Conservation (phyloP, 257 asterid species). For the Solanum neorickii region DNA sequence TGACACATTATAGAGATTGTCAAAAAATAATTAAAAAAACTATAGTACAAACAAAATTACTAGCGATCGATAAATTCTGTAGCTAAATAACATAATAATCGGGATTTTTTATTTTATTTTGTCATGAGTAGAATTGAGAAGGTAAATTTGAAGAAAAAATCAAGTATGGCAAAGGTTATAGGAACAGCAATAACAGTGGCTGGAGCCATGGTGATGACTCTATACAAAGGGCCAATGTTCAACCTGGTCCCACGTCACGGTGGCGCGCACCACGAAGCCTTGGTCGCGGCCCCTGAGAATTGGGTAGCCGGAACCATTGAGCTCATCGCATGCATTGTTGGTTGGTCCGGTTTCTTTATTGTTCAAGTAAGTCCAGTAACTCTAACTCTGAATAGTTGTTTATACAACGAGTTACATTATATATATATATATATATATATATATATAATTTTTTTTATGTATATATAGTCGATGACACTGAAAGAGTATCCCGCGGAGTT, state of each 20-base stretch:
- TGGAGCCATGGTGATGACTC: slow-evolving; percentile 91
- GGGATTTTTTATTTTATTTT: not conserved
- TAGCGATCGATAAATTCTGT: accelerated
- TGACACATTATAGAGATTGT: not conserved
- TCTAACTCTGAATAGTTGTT: no score
- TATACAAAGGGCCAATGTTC: slow-evolving; percentile 73
- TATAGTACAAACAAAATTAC: not conserved
- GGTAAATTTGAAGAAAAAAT: slow-evolving; percentile 35
- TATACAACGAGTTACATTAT: not conserved
- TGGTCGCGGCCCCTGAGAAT: slow-evolving; percentile 31
- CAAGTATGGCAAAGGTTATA: slow-evolving; percentile 61
- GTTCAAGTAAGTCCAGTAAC: slow-evolving; percentile 35
- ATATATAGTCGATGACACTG: slow-evolving; percentile 46
- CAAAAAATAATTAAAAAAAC: not conserved
- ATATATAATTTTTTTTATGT: not conserved
- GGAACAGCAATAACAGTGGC: slow-evolving; percentile 69
- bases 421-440: no score
- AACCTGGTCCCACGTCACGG: slow-evolving; percentile 37
- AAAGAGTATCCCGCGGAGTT: slow-evolving; percentile 79
- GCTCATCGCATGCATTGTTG: slow-evolving; percentile 46
- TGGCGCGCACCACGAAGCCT: slow-evolving; percentile 18
- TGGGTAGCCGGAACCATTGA: slow-evolving; percentile 64
- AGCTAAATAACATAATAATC: not conserved
- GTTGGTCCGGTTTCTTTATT: slow-evolving; percentile 82
- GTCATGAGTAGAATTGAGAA: slow-evolving; percentile 49